Evolutionary conservation across 2,329 filamentous ascomycete genomes (phyloP), one percentile per base, ranked within the genome.

Genomic region (Setomelanomma holmii): DNA sequence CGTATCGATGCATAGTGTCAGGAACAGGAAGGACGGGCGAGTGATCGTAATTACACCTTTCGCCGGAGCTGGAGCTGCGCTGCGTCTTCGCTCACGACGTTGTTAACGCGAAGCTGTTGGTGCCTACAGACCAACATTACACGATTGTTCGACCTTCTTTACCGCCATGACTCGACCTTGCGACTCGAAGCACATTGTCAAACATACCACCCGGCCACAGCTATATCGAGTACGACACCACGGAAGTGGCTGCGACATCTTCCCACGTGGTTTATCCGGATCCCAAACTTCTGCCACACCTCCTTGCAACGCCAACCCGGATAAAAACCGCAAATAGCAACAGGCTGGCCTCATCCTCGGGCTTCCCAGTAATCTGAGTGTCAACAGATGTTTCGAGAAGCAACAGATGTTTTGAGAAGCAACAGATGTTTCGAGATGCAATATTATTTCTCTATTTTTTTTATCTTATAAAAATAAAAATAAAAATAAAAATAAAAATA

Each of bases 321-420:
- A 40, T 41, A 36, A 24, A 23, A 19, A 17, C 14, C 40, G 19
- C 22, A 44, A 45, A 34, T 34, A 21, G 35, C 48, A 24, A n/a
- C n/a, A n/a, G n/a, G n/a, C n/a, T n/a, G n/a, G n/a, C 20, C n/a
- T 20, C 17, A 40, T 24, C 48, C 40, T 45, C 40, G 21, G 19
- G 48, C 35, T 45, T 50, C 40, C 41, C 48, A 35, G 35, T 42
- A 50, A 33, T 22, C 24, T 34, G 23, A 6, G n/a, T 17, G 16
- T 11, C 16, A 16, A 10, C n/a, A 5, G 30, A 14, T 33, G 24
- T 36, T 36, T 36, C 34, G 16, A n/a, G 34, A 30, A 30, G 14
- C 10, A 3, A 14, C n/a, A n/a, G n/a, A n/a, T n/a, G n/a, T n/a
- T n/a, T n/a, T n/a, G n/a, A n/a, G n/a, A n/a, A n/a, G n/a, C n/a